Evolutionary conservation across 306 rosid species (phyloP), one percentile per base, ranked within the genome.

Genomic region (Glycine soja): DNA sequence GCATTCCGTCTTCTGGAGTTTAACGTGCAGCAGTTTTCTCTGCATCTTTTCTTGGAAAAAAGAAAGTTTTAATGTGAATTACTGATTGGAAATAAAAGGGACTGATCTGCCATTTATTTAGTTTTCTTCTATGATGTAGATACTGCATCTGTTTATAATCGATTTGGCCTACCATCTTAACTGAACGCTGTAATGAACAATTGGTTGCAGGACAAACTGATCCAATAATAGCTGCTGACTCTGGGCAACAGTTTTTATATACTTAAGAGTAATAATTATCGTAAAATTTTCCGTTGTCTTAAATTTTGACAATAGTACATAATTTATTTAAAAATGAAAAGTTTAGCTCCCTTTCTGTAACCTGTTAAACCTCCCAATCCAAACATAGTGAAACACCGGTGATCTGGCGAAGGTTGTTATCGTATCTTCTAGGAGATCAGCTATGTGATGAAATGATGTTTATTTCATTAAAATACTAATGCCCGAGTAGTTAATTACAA

Each of bases 71-170:
- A 70, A 70, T 74, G 43, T 70, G 89, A 84, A 62, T 62, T 76
- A 46, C 62, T 79, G 42, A 72, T 51, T 74, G 43, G 82, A 73
- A 90, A 89, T 90, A 89, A 90, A 82, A 67, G 78, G 75, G 84
- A 85, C 69, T 68, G 78, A 54, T 72, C n/a, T 77, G 59, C 67
- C 80, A 62, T 63, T 74, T 65, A 67, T 66, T 43, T 71, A 66
- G 72, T 72, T 80, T 69, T 36, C 57, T 61, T 69, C 19, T 69
- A 32, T 56, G 47, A 67, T 66, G 63, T 59, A 61, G 63, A 43
- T 74, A 34, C 66, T 63, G 72, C 61, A 75, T 79, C 19, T 53
- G 32, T 32, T 32, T 72, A 12, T 32, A 50, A 51, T 52, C 34
- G 76, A 14, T 72, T 32, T 8, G 3, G n/a, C 8, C 75, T 47